Evolutionary conservation across 73 alveolate species (phyloP).

Genomic region (Uronychia binucleata): DNA sequence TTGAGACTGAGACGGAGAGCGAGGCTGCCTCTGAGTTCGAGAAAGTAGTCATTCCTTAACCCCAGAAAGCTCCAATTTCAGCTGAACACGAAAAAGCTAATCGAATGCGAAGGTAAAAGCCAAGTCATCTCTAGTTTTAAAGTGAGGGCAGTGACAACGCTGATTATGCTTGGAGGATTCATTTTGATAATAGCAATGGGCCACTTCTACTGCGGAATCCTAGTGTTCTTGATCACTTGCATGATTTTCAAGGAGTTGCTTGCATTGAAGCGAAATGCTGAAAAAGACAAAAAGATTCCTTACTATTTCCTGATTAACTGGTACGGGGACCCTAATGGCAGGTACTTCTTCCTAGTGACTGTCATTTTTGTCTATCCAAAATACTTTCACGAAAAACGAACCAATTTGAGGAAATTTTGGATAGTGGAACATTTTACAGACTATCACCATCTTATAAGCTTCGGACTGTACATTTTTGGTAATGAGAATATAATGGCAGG

Average conservation of each 20-base stretch:
- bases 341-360: slow-evolving; percentile 67
- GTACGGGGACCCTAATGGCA: slow-evolving; percentile 22
- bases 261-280: slow-evolving; percentile 84
- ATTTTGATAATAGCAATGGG: slow-evolving; percentile 80
- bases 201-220: slow-evolving; percentile 82
- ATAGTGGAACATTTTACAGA: slow-evolving; percentile 45
- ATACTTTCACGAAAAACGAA: slow-evolving; percentile 29
- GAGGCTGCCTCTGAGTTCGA: not conserved
- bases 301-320: slow-evolving; percentile 82
- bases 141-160: slow-evolving; percentile 70
- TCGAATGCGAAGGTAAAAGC: too few relatives aligned
- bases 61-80: not conserved
- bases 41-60: not conserved
- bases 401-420: slow-evolving; percentile 26
- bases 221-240: slow-evolving; percentile 59
- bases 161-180: slow-evolving; percentile 81
- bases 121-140: slow-evolving; percentile 65
- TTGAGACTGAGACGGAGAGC: not conserved
- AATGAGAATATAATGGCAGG: not conserved
- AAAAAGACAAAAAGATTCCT: slow-evolving; percentile 80
- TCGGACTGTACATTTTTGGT: slow-evolving; percentile 81
- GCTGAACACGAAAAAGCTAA: too few relatives aligned
- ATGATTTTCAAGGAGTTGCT: slow-evolving; percentile 90
- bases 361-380: not conserved
- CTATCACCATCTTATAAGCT: slow-evolving; percentile 87